These are phyloP conservation scores for Elymus sibiricus DNA, from an alignment of 176 grass and related monocot genomes.

Conservation along the genomic window DNA sequence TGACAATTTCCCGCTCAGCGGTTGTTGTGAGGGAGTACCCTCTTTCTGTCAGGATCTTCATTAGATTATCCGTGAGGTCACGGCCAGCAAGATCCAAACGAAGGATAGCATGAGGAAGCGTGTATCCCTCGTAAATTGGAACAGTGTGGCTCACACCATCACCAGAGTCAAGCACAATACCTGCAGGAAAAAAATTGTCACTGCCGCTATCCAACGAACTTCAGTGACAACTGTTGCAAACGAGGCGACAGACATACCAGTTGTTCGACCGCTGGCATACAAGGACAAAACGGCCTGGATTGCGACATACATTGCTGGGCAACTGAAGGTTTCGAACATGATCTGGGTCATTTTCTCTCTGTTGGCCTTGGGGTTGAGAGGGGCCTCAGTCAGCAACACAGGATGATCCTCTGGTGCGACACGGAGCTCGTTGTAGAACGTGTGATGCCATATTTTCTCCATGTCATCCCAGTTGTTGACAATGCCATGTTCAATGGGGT, in stretches of 20 bases:
- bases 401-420: slow-evolving; percentile 81
- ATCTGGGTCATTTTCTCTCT: slow-evolving; percentile 96
- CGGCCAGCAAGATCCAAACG: slow-evolving; percentile 87
- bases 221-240: neutral
- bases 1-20: slow-evolving; percentile 82
- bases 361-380: slow-evolving; percentile 87
- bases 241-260: slow-evolving; percentile 43
- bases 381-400: slow-evolving; percentile 68
- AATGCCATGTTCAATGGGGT: slow-evolving; percentile 85
- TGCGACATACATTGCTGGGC: slow-evolving; percentile 82
- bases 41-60: slow-evolving; percentile 93
- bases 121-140: slow-evolving; percentile 85
- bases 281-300: slow-evolving; percentile 87
- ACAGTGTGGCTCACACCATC: slow-evolving; percentile 90
- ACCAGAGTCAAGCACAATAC: slow-evolving; percentile 87
- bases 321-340: slow-evolving; percentile 85
- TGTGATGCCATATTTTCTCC: slow-evolving; percentile 95
- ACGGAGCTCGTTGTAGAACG: slow-evolving; percentile 85
- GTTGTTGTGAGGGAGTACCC: slow-evolving; percentile 81
- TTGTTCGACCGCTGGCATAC: slow-evolving; percentile 82
- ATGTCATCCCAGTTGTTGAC: slow-evolving; percentile 92
- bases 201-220: neutral
- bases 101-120: slow-evolving; percentile 85
- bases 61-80: slow-evolving; percentile 72
- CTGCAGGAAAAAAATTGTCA: slow-evolving; percentile 12